These are phyloP conservation scores for Blastobotrys indianensis DNA, from an alignment of 1,139 yeast genomes.

Conservation along the genomic window DNA sequence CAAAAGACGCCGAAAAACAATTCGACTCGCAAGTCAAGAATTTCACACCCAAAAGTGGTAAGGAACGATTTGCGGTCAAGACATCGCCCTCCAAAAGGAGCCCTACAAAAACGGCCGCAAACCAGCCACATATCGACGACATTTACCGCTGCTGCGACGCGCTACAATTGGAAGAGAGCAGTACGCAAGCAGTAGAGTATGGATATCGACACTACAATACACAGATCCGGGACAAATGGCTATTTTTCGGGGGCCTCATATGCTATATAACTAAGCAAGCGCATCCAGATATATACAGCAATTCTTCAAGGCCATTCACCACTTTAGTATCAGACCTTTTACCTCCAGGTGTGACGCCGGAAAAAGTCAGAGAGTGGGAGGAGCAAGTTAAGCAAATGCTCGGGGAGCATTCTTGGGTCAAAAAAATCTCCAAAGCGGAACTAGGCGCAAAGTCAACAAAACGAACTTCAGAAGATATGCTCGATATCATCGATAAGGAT, in stretches of 20 bases:
- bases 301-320: conserved; percentile 9
- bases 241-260: conserved; percentile 32
- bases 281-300: conserved; percentile 26
- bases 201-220: conserved; percentile 30
- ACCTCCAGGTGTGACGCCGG: conserved; percentile 9
- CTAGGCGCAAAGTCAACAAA: not conserved
- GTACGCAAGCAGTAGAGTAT: conserved; percentile 28
- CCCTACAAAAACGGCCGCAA: conserved; percentile 14
- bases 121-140: conserved; percentile 20
- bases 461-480: conserved; percentile 6
- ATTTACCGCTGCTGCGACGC: conserved; percentile 22
- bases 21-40: not conserved
- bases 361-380: conserved; percentile 9
- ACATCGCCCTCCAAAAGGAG: conserved; percentile 7
- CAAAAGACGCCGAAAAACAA: conserved; percentile 1
- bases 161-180: conserved; percentile 22
- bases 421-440: conserved; percentile 21
- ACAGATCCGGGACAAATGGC: conserved; percentile 36
- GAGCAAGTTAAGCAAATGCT: conserved; percentile 24
- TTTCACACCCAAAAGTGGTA: conserved; percentile 10
- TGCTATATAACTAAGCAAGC: conserved; percentile 30
- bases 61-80: conserved; percentile 6
- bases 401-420: conserved; percentile 35
- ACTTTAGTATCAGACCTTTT: conserved; percentile 10
- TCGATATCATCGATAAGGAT: conserved; percentile 1